Base-by-base conservation (phyloP, 1,284 basidiomycete genomes). In the Vanrija pseudolonga region DNA sequence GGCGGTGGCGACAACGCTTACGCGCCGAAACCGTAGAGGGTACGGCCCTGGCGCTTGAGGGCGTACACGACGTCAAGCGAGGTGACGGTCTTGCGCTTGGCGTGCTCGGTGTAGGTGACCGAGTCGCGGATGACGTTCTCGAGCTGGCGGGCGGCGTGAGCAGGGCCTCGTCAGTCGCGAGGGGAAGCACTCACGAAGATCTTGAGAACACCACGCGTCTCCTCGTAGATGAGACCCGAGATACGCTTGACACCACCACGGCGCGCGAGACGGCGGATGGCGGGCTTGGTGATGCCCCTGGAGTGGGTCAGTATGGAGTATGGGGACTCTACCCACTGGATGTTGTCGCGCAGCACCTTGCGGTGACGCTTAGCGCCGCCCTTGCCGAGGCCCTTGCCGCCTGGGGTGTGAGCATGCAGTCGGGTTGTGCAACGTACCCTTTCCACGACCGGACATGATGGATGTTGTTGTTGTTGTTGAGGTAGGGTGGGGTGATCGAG, bases 231-330 rank as follows among this genome's bases (percentile, higher is more conserved):
- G 64, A 90, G 82, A 69, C 87, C 88, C 53, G 89, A 89, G 76
- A 90, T 89, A 60, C 88, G 88, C 81, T 92, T 90, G 70, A 91
- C 89, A 85, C 89, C 89, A 73, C 90, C 90, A 82, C 90, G 87
- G 76, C 90, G 89, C 47, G 90, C 90, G 61, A 94, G 87, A 81
- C 90, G 88, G 68, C 90, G 88, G 75, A 93, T 91, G 62, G 89
- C 89, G 63, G 88, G 88, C 81, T 90, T 91, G 68, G 88, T 90
- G 74, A 90, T 88, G 80, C 78, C 77, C 64, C 32, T 32, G 32
- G n/a, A n/a, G 5, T 12, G 14, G 20, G 42, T 22, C 24, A 22
- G 40, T 17, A 19, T 26, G 1, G 26, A 26, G 3, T 11, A 26
- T 2, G 7, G 26, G 26, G 7, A 17, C 32, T 2, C 22, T 22